A percentile compares a stretch with the other conserved stretches of the same genome.
phyloP scores from a whole-genome alignment of 306 rosid species.

The Acacia confusa region DNA sequence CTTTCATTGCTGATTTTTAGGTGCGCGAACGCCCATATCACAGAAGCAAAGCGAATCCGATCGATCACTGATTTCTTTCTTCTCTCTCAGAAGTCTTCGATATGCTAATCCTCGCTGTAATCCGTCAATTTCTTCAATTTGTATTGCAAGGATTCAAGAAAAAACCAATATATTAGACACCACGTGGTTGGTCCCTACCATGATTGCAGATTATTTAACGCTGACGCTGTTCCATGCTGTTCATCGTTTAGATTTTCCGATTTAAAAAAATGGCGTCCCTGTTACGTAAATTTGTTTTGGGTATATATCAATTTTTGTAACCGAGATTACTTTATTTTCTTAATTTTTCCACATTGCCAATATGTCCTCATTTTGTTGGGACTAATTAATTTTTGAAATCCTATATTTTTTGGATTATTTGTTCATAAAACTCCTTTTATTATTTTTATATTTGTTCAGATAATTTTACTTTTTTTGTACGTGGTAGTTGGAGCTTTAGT shows the following conservation, averaged over 20 bases:
- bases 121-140: neutral
- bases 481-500: too few species aligned
- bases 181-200: conserved; percentile 13
- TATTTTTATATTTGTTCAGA: too few species aligned
- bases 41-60: neutral
- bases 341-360: neutral
- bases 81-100: neutral
- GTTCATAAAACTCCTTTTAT: neutral
- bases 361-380: neutral
- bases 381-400: neutral
- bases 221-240: neutral
- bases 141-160: neutral
- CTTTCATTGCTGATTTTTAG: conserved; percentile 67
- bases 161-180: neutral
- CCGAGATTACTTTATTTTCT: neutral
- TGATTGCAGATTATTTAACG: neutral
- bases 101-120: neutral
- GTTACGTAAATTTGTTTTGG: neutral
- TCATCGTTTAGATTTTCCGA: neutral
- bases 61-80: neutral
- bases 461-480: too few species aligned
- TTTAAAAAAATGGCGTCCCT: neutral
- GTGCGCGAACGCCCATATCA: conserved; percentile 15
- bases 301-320: neutral
- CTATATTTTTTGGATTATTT: neutral